Evolutionary conservation across 2,329 filamentous ascomycete genomes (phyloP), one percentile per base, ranked within the genome.

Genomic region (Septoria petroselini): DNA sequence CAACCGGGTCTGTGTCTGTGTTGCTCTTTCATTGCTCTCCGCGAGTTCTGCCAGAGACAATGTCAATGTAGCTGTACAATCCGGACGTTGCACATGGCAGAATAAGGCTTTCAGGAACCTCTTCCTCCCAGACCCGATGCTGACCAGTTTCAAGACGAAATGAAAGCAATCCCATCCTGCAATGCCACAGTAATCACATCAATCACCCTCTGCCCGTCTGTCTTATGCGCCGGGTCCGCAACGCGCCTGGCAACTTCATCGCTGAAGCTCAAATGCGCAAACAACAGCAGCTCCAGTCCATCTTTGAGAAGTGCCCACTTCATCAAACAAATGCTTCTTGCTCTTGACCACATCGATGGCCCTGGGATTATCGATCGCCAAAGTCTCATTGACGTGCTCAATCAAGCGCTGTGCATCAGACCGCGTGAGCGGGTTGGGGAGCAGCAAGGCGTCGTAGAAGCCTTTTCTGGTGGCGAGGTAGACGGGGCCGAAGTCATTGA

Each of bases 391-490:
- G 35, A 58, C 53, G 27, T 58, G 50, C 1, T 53, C 39, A 31
- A 58, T 56, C 3, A 55, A 27, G 11, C 34, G 41, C 12, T 35
- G n/a, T 4, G 50, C 47, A 25, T 58, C 55, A 3, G 41, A 29
- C n/a, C 31, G 27, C 3, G 46, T 41, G 6, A 58, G 46, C 8
- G 40, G 43, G n/a, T 31, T 27, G 2, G 53, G 53, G 2, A 58
- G 35, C 7, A 29, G 9, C 18, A 50, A 45, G 11, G 46, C 41
- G 19, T 51, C 47, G 42, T 55, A 58, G 50, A 51, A 58, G 30
- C 50, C 53, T 52, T 53, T 54, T 2, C 53, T 39, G 4, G 50
- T 55, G 18, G 55, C 53, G 37, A 58, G 45, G 33, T 58, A 51
- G 19, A 58, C 41, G 6, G 50, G 44, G 11, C 12, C 21, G 38